Evolutionary conservation across 2,329 filamentous ascomycete species (phyloP).

Genomic region (Colletotrichum liriopes): DNA sequence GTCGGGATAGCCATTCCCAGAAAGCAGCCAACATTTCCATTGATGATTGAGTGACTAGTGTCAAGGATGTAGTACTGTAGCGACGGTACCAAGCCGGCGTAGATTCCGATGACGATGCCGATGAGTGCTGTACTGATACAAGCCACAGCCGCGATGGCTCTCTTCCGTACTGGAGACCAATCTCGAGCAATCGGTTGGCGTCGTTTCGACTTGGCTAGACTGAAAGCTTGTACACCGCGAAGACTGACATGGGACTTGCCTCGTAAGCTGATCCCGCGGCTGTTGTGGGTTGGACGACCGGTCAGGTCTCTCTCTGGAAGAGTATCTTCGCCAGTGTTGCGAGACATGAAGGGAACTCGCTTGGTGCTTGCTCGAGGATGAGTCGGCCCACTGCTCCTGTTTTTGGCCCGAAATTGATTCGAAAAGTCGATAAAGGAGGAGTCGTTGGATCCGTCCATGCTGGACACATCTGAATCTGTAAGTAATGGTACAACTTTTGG

Average conservation of each 20-base stretch:
- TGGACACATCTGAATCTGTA: conserved; percentile 26
- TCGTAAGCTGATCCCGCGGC: conserved; percentile 61
- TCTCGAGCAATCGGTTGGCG: conserved; percentile 80
- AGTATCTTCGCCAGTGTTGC: conserved; percentile 44
- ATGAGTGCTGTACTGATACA: conserved; percentile 82
- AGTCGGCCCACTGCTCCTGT: conserved; percentile 42
- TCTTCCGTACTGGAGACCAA: conserved; percentile 78
- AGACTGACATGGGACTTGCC: conserved; percentile 70
- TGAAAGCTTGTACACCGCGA: conserved; percentile 65
- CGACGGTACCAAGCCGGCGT: conserved; percentile 83
- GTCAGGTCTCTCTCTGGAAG: conserved; percentile 48
- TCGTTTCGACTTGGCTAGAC: conserved; percentile 68
- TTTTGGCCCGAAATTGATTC: conserved; percentile 36
- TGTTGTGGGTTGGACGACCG: conserved; percentile 47
- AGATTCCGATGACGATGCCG: conserved; percentile 81
- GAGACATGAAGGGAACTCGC: conserved; percentile 23
- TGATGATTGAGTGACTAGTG: conserved; percentile 75
- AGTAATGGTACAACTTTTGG: conserved; percentile 25
- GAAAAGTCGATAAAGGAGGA: conserved; percentile 39
- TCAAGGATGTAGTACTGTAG: conserved; percentile 85
- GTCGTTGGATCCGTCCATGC: conserved; percentile 39
- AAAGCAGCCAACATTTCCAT: conserved; percentile 83
- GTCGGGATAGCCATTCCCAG: conserved; percentile 79
- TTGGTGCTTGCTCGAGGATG: conserved; percentile 33
- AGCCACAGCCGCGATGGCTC: conserved; percentile 77